Evolutionary conservation across 306 rosid species (phyloP), one percentile per base, ranked within the genome.

Genomic region (Inga leiocalycina): DNA sequence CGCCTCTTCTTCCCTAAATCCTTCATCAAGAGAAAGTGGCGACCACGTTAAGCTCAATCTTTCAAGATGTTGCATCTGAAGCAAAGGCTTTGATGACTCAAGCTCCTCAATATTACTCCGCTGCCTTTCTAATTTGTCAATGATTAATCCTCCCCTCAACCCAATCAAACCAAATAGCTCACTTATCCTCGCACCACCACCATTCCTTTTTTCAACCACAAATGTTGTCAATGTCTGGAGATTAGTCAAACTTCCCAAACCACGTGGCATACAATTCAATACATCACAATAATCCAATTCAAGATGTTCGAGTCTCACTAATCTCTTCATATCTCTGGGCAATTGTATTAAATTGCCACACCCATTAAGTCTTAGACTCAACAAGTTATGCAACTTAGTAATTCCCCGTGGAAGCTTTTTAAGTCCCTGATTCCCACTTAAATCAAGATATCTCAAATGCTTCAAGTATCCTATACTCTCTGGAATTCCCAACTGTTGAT

Each of bases 341-440:
- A 80, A 11, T 54, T 70, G 48, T 27, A 3, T 12, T 22, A 80
- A 22, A 0, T 0, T 8, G 0, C 0, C 0, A 80, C 78, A 71
- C 0, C 0, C 0, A 8, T 8, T 8, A 20, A 80, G 78, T 41
- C 15, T 71, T 22, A 71, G 24, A 0, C 22, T 27, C 3, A 66
- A 34, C 61, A 72, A 61, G 24, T 45, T 30, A 20, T 17, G 35
- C 4, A 71, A 20, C 17, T 0, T 19, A 5, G 48, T 2, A 34
- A 68, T 37, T 0, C 15, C 10, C 1, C 2, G 6, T 13, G 82
- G 37, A 9, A 79, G 82, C 35, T 10, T 49, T n/a, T 34, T 0
- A 20, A 79, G 8, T 1, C 0, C 0, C 0, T 0, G 0, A 3
- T 2, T 2, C 5, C 14, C 4, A 4, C 68, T 19, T 12, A 79